phyloP scores from a whole-genome alignment of 176 grass and related monocot genomes.

The Bromus sterilis region DNA sequence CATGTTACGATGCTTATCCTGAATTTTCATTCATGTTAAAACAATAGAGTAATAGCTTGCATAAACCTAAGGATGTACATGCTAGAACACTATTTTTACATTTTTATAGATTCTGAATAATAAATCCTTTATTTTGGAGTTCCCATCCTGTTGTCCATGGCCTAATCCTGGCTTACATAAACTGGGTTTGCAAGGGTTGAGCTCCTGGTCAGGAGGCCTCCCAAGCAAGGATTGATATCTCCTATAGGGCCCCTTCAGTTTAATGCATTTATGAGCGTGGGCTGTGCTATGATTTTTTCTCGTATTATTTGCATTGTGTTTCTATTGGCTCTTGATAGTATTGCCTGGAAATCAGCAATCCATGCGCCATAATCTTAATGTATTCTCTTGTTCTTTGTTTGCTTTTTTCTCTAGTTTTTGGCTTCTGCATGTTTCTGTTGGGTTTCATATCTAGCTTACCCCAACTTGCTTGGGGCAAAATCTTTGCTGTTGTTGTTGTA shows the following conservation, averaged over 20 bases:
- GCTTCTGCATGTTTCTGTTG: too few species aligned
- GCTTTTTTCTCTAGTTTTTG: too few species aligned
- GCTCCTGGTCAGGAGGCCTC: background rate
- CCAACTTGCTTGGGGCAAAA: too few species aligned
- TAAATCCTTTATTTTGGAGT: background rate
- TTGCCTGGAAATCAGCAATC: too few species aligned
- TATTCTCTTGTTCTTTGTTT: too few species aligned
- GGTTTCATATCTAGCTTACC: too few species aligned
- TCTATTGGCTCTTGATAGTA: too few species aligned
- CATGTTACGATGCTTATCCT: background rate
- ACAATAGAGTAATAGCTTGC: background rate
- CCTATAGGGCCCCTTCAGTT: background rate
- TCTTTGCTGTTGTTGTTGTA: background rate
- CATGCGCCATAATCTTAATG: too few species aligned
- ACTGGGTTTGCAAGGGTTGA: background rate
- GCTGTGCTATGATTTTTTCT: too few species aligned
- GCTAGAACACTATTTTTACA: background rate
- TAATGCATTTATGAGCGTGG: background rate
- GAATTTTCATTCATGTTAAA: background rate
- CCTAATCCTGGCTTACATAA: background rate
- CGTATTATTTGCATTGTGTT: too few species aligned
- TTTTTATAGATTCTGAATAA: background rate
- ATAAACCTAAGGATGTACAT: background rate
- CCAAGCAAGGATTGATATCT: background rate
- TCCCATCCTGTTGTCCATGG: background rate